These are phyloP conservation scores for Colletotrichum aenigma DNA, from an alignment of 2,329 filamentous ascomycete genomes.

Conservation along the genomic window DNA sequence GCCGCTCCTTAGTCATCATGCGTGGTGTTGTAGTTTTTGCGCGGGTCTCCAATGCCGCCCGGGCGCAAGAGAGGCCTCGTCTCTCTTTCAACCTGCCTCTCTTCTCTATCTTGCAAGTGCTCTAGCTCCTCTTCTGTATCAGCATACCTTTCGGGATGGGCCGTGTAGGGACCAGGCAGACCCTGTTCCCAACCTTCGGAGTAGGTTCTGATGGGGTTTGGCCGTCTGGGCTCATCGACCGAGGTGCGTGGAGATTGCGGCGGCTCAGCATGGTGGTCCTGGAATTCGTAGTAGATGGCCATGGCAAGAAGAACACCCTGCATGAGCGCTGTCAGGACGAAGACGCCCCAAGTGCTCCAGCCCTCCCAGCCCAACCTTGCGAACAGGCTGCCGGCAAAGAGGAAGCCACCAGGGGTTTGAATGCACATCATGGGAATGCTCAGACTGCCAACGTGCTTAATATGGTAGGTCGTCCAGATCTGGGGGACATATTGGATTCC, in stretches of 20 bases:
- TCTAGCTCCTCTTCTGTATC: constrained; percentile 56
- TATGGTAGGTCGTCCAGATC: constrained; percentile 86
- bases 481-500: constrained; percentile 94
- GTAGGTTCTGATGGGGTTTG: constrained; percentile 46
- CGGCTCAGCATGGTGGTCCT: constrained; percentile 37
- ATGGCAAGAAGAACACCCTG: constrained; percentile 82
- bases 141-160: constrained; percentile 56
- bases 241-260: constrained; percentile 1
- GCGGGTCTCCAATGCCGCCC: constrained; percentile 53
- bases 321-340: constrained; percentile 82
- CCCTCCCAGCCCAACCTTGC: constrained; percentile 78
- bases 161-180: constrained; percentile 54
- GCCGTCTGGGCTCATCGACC: constrained; percentile 30
- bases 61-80: constrained; percentile 55
- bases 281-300: constrained; percentile 77
- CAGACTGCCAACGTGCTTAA: constrained; percentile 87
- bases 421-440: constrained; percentile 99
- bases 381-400: constrained; percentile 87
- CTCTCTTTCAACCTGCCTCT: constrained; percentile 53
- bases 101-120: constrained; percentile 54
- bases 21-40: constrained; percentile 41
- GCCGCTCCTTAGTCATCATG: neutral
- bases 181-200: constrained; percentile 57
- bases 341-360: constrained; percentile 96
- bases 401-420: constrained; percentile 88